These are phyloP conservation scores for Chlorella ohadii DNA, from an alignment of 139 green algal species.

Conservation along the genomic window DNA sequence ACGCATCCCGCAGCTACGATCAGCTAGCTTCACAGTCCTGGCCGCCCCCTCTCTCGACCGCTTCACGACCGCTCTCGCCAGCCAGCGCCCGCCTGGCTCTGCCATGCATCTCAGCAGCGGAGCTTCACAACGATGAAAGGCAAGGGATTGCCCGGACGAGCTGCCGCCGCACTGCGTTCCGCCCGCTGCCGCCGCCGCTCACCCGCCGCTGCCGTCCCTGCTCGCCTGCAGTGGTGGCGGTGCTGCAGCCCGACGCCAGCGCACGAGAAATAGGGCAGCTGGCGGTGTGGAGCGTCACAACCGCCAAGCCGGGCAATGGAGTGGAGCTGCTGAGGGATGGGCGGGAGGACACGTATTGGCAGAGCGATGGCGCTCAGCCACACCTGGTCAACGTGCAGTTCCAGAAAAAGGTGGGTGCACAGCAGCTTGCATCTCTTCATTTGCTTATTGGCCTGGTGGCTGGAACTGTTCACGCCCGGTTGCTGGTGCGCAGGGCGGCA, in stretches of 20 bases:
- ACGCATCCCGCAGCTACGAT: no score
- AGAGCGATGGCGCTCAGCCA: constrained; percentile 90
- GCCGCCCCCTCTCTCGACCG: no score
- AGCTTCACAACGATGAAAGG: no score
- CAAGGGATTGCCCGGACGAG: neutral
- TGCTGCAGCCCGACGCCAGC: constrained; percentile 21
- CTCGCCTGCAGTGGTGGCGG: constrained; percentile 4
- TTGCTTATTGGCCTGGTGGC: no score
- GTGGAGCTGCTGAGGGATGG: constrained; percentile 95
- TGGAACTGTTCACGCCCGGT: no score
- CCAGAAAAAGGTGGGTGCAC: constrained; percentile 72
- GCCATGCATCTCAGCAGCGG: no score
- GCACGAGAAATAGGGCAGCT: constrained; percentile 81
- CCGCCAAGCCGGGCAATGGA: constrained; percentile 95
- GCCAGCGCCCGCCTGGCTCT: no score
- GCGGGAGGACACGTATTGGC: constrained; percentile 95
- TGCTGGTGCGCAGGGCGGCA: no score
- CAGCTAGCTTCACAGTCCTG: no score
- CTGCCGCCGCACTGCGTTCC: neutral
- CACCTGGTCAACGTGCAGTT: constrained; percentile 97
- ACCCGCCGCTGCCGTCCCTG: neutral
- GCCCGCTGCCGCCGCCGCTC: neutral
- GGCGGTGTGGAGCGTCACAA: constrained; percentile 94
- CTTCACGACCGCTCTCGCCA: no score
- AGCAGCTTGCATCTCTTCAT: no score